phyloP scores from a whole-genome alignment of 1,284 basidiomycete genomes.

The Trametes hirsuta region DNA sequence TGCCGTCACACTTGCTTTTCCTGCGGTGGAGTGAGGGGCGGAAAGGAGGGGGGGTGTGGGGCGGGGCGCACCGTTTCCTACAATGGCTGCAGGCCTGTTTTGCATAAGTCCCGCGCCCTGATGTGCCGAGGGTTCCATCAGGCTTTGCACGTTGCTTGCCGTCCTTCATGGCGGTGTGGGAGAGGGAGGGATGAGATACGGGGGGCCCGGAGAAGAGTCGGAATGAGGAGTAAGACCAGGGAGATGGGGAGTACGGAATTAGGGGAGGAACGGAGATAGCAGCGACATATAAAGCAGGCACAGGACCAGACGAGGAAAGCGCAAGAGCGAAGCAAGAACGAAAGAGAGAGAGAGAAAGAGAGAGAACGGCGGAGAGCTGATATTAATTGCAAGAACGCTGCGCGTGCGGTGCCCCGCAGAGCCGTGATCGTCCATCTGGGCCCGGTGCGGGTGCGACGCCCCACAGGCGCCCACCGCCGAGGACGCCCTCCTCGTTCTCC shows the following conservation, averaged over 20 bases:
- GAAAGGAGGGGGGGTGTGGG: not conserved
- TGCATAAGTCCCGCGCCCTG: conserved; percentile 44
- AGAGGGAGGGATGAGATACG: conserved; percentile 4
- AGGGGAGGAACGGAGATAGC: not conserved
- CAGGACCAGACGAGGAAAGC: not conserved
- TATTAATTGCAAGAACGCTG: no score
- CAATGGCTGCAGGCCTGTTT: conserved; percentile 57
- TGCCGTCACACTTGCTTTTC: conserved; percentile 58
- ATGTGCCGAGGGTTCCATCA: conserved; percentile 21
- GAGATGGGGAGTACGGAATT: not conserved
- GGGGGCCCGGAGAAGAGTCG: conserved; percentile 16
- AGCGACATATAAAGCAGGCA: not conserved
- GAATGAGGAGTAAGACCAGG: conserved; percentile 1
- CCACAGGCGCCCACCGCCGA: not conserved
- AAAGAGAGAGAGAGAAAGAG: not conserved
- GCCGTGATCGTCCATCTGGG: not conserved
- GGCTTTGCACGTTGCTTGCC: conserved; percentile 31
- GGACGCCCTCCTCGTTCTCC: not conserved
- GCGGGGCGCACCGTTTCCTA: conserved; percentile 44
- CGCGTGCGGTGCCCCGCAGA: not conserved
- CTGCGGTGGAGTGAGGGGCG: conserved; percentile 30
- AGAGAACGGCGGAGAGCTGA: no score
- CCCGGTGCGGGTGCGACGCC: no score
- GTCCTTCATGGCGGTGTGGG: conserved; percentile 31
- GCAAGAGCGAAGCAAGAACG: conserved; percentile 2